Base-by-base conservation (phyloP, 257 asterid genomes). In the Hygrophila difformis region DNA sequence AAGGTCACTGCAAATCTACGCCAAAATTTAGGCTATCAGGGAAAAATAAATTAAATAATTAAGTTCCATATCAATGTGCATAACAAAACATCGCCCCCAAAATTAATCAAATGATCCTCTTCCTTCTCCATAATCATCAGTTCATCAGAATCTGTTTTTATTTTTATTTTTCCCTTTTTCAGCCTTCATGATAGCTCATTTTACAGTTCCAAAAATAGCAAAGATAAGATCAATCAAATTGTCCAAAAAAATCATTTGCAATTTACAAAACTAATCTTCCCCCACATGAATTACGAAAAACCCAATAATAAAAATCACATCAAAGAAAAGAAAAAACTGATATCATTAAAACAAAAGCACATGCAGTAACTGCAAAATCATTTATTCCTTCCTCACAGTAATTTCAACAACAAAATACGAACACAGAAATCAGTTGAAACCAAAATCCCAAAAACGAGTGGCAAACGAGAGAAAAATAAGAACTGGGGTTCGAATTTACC, bases 401-500 rank as follows among this genome's bases (percentile, higher is more conserved):
- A 33, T 2, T 33, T 33, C 29, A 22, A 33, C 24, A 24, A 16
- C 2, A 22, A 35, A 57, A 0, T 6, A 13, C 8, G 18, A 39
- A 14, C 4, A 19, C 7, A 26, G 8, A 1, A 13, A 18, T 28
- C 28, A 51, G 8, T 19, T 26, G 31, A 26, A 26, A n/a, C n/a
- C n/a, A 39, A 15, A 5, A 15, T 3, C 8, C 4, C 31, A 26
- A 26, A 8, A 23, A 8, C 13, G 6, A 35, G 22, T 21, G 2
- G 19, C n/a, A n/a, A 23, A 31, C 33, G 24, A 41, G 16, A 51
- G 29, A 22, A 54, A 28, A 13, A 31, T 8, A 5, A 18, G 1
- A 22, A 12, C 5, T 33, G 10, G 1, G 20, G 40, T 56, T 49
- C 68, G 49, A 49, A 17, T 50, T 53, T 71, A 81, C 74, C 89